Evolutionary conservation across 495 filamentous ascomycete genomes (phyloP).

Genomic region (Rhypophila decipiens): DNA sequence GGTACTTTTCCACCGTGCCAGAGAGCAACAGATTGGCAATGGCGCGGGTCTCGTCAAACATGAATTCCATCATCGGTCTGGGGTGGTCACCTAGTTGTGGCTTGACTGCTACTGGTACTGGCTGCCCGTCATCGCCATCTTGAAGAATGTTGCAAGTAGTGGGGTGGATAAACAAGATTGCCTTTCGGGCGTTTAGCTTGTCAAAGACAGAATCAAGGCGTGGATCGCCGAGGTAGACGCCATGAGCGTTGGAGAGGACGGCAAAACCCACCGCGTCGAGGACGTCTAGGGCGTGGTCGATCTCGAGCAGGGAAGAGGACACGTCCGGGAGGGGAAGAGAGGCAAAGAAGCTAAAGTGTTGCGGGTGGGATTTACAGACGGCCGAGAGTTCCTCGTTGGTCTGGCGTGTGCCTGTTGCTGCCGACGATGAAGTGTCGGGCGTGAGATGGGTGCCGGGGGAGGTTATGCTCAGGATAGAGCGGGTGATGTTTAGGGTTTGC

Average conservation of each 20-base stretch:
- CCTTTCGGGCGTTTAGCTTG: background rate
- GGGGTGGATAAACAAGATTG: background rate
- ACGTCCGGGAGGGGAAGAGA: background rate
- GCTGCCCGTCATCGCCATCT: no score
- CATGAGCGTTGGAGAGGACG: background rate
- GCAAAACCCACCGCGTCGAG: background rate
- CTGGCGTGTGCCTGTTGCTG: background rate
- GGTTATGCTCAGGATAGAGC: background rate
- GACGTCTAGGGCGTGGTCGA: background rate
- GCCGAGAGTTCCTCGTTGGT: background rate
- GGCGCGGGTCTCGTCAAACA: constrained; percentile 1
- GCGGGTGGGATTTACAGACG: background rate
- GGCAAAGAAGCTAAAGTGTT: background rate
- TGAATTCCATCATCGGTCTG: constrained; percentile 1
- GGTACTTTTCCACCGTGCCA: background rate
- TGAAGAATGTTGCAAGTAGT: background rate
- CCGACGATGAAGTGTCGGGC: background rate
- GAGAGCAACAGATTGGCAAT: background rate
- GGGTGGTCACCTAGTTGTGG: background rate
- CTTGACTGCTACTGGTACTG: no score
- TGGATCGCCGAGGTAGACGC: background rate
- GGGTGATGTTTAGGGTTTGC: background rate
- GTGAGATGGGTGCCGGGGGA: background rate
- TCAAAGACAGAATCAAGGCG: background rate
- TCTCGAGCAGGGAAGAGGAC: background rate